Conservation (phyloP, 345 rosid species). For the Pelargonium nanum region DNA sequence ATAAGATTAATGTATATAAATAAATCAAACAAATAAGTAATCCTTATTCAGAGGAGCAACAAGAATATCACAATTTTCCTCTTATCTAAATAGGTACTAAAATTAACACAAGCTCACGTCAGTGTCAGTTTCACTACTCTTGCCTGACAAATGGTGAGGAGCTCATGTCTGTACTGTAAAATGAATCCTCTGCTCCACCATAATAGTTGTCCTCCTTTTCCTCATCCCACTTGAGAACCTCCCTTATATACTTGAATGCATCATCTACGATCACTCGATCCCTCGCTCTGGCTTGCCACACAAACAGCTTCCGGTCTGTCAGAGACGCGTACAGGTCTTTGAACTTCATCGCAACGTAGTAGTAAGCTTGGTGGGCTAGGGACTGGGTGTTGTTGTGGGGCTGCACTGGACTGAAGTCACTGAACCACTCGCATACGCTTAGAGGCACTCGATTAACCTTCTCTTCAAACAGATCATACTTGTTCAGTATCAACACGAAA, state of each 20-base stretch:
- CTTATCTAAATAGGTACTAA: no score
- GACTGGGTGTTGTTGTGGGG: constrained; percentile 29
- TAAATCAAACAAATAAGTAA: no score
- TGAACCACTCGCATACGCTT: constrained; percentile 47
- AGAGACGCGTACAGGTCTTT: constrained; percentile 38
- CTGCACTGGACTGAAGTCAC: constrained; percentile 37
- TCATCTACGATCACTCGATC: constrained; percentile 32
- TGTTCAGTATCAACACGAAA: constrained; percentile 45
- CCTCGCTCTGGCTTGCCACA: constrained; percentile 30
- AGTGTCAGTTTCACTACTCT: constrained; percentile 11
- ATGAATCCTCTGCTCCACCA: constrained; percentile 37
- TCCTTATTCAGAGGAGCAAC: background rate
- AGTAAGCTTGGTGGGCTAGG: constrained; percentile 48
- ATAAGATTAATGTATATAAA: no score
- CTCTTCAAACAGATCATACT: constrained; percentile 43
- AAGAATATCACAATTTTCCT: background rate
- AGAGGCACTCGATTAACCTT: constrained; percentile 33
- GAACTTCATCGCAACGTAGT: constrained; percentile 42
- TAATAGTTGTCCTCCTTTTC: constrained; percentile 34
- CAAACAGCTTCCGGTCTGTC: constrained; percentile 37
- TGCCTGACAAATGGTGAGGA: constrained; percentile 29
- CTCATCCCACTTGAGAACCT: constrained; percentile 57
- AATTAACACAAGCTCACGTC: background rate
- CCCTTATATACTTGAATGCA: constrained; percentile 45
- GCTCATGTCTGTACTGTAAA: constrained; percentile 40